Conservation (phyloP, 1,284 basidiomycete genomes). For the Naganishia cerealis region DNA sequence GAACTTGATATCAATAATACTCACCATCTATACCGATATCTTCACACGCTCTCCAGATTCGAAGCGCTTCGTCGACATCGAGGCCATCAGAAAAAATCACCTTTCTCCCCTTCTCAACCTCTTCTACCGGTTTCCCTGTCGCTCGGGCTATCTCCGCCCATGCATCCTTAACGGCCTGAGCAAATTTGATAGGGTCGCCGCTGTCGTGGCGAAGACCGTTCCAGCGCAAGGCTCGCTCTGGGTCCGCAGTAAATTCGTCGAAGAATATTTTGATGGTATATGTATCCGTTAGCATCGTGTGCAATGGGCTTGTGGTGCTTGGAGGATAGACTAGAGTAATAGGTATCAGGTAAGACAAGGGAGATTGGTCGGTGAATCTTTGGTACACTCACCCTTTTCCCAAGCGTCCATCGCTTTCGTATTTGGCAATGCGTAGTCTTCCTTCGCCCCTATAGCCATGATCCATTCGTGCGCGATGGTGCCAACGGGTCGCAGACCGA, state of each 20-base stretch:
- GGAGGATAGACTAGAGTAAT: constrained; percentile 61
- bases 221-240: constrained; percentile 69
- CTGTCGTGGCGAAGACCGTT: constrained; percentile 84
- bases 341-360: background rate
- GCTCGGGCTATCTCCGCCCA: constrained; percentile 52
- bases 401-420: constrained; percentile 73
- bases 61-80: constrained; percentile 68
- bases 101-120: constrained; percentile 60
- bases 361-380: background rate
- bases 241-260: constrained; percentile 66
- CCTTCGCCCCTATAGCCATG: constrained; percentile 84
- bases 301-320: constrained; percentile 56
- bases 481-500: constrained; percentile 68
- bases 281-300: constrained; percentile 85
- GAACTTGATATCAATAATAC: constrained; percentile 35
- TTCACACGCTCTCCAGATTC: constrained; percentile 69
- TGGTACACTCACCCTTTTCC: constrained; percentile 60
- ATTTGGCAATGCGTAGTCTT: constrained; percentile 77
- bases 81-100: constrained; percentile 82
- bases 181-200: constrained; percentile 78
- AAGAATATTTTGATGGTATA: constrained; percentile 84
- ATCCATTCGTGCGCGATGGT: constrained; percentile 96
- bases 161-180: constrained; percentile 66
- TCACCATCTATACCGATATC: constrained; percentile 71
- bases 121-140: constrained; percentile 57